Evolutionary conservation across 805 yeast genomes (phyloP).

Genomic region (Komagataella phaffii): DNA sequence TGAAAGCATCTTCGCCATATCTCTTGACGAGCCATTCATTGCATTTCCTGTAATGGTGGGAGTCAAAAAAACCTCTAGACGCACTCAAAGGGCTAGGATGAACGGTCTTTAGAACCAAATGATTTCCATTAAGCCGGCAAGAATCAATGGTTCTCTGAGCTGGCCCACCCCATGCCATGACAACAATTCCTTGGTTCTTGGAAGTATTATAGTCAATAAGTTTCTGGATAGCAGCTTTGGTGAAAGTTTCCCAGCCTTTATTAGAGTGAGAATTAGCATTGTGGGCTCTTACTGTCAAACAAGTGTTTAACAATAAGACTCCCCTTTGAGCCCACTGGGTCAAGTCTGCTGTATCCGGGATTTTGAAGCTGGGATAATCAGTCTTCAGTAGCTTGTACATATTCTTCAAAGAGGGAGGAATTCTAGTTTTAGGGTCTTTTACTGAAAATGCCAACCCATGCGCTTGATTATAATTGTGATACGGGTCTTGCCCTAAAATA

Average conservation of each 20-base stretch:
- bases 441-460: constrained; percentile 96
- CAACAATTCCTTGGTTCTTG: constrained; percentile 40
- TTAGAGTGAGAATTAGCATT: constrained; percentile 86
- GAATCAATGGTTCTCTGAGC: constrained; percentile 23
- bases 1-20: constrained; percentile 15
- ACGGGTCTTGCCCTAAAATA: constrained; percentile 92
- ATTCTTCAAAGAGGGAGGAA: constrained; percentile 81
- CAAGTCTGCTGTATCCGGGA: constrained; percentile 54
- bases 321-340: constrained; percentile 83
- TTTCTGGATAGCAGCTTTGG: constrained; percentile 50
- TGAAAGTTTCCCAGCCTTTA: constrained; percentile 87
- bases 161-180: constrained; percentile 49
- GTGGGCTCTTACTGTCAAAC: constrained; percentile 86
- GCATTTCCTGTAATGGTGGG: constrained; percentile 58
- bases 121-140: constrained; percentile 16
- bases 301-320: constrained; percentile 75
- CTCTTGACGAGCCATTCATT: constrained; percentile 59
- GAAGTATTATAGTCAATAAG: constrained; percentile 35
- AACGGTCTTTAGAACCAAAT: constrained; percentile 53
- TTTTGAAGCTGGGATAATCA: constrained; percentile 56
- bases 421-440: constrained; percentile 59
- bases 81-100: constrained; percentile 97
- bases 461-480: constrained; percentile 86
- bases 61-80: constrained; percentile 69
- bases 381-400: constrained; percentile 66